These are phyloP conservation scores for Diplodia scrobiculata DNA, from an alignment of 2,329 filamentous ascomycete genomes.

Conservation along the genomic window DNA sequence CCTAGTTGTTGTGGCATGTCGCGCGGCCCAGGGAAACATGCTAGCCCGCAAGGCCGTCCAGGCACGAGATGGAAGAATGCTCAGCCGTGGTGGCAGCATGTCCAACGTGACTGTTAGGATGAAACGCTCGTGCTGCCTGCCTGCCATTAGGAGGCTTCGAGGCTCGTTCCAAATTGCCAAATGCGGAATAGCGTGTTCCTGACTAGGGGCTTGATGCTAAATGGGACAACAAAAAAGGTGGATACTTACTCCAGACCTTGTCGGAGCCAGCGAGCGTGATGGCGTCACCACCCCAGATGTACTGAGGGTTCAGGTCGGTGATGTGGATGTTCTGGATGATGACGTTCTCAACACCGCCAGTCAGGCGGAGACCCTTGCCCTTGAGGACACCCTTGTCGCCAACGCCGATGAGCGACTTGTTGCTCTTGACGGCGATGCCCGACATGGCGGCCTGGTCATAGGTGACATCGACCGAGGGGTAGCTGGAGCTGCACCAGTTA, in stretches of 20 bases:
- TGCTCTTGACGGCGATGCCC: constrained; percentile 43
- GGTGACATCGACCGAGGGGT: constrained; percentile 32
- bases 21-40: background rate
- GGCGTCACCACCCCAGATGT: constrained; percentile 47
- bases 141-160: background rate
- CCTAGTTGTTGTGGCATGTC: too few relatives aligned
- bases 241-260: constrained; percentile 39
- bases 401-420: constrained; percentile 50
- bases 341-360: constrained; percentile 41
- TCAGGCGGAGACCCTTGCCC: constrained; percentile 48
- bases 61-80: background rate
- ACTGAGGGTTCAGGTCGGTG: constrained; percentile 42
- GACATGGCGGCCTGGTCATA: constrained; percentile 42
- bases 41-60: background rate
- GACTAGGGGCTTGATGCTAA: background rate
- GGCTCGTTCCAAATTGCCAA: background rate
- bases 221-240: constrained; percentile 25
- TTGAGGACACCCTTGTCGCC: constrained; percentile 47
- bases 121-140: background rate
- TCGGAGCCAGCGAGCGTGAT: constrained; percentile 43
- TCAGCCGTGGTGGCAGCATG: background rate
- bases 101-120: background rate
- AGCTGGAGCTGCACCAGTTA: constrained; percentile 22
- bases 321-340: constrained; percentile 48
- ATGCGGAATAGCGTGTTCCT: constrained; percentile 11